A percentile compares a stretch with the other conserved stretches of the same genome.
phyloP scores from a whole-genome alignment of 2,329 filamentous ascomycete species.

The Phaeosphaeriaceae sp. region DNA sequence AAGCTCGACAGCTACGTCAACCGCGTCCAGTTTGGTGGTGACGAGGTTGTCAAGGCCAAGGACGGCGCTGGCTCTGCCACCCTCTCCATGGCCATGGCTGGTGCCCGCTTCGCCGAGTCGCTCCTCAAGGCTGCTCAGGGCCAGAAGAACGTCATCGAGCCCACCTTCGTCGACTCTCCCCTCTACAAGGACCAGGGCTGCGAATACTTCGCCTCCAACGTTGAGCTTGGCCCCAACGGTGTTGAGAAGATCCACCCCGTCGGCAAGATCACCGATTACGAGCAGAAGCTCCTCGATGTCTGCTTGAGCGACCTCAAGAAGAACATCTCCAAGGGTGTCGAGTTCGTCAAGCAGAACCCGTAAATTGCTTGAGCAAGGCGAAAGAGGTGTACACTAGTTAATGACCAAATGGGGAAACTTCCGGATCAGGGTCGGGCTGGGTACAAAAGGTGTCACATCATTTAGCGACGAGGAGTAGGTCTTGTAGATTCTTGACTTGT shows the following conservation, averaged over 20 bases:
- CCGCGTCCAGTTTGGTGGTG: slow-evolving; percentile 98
- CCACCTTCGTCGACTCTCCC: slow-evolving; percentile 94
- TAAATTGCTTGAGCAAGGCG: slow-evolving; percentile 21
- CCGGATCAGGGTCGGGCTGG: slow-evolving; percentile 29
- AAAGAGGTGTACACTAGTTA: slow-evolving; percentile 36
- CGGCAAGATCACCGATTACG: slow-evolving; percentile 81
- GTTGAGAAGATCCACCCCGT: slow-evolving; percentile 91
- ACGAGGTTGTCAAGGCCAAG: slow-evolving; percentile 99
- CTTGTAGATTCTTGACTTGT: slow-evolving; percentile 32
- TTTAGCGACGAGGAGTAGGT: slow-evolving; percentile 22
- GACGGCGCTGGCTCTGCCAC: slow-evolving; percentile 96
- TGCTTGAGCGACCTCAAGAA: slow-evolving; percentile 84
- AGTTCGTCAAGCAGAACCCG: slow-evolving; percentile 68
- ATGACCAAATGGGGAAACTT: slow-evolving; percentile 22
- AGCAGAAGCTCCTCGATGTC: slow-evolving; percentile 89
- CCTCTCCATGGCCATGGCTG: slow-evolving; percentile 98
- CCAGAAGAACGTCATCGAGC: slow-evolving; percentile 94
- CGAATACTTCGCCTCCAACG: slow-evolving; percentile 94
- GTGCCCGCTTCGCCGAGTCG: slow-evolving; percentile 84
- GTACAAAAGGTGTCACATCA: slow-evolving; percentile 14
- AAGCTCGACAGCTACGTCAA: slow-evolving; percentile 79
- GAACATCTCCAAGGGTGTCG: slow-evolving; percentile 91
- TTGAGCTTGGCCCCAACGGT: slow-evolving; percentile 96
- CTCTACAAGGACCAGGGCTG: slow-evolving; percentile 98
- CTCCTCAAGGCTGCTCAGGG: slow-evolving; percentile 91